These are phyloP conservation scores for Cymbopogon citratus DNA, from an alignment of 176 grass and related monocot genomes.

Conservation along the genomic window DNA sequence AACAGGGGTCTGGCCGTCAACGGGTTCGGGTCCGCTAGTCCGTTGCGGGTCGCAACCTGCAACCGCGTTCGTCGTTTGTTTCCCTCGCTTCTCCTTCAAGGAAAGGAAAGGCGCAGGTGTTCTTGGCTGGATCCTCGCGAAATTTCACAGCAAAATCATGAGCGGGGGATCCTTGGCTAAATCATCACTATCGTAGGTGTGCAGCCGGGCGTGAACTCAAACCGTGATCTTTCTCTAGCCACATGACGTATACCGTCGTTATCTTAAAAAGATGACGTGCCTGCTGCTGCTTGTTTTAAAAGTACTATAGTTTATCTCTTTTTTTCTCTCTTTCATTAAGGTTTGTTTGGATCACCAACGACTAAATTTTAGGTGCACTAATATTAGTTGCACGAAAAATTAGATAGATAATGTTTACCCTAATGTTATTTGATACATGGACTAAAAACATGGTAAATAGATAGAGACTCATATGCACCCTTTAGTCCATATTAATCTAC, in stretches of 20 bases:
- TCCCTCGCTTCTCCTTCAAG: too few species aligned
- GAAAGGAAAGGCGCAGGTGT: too few species aligned
- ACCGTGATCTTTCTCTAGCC: background rate
- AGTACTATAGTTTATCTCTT: background rate
- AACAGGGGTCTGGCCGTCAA: background rate
- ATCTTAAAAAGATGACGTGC: background rate
- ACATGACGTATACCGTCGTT: background rate
- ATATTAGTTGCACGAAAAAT: too few species aligned
- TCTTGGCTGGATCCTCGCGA: background rate
- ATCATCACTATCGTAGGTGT: background rate
- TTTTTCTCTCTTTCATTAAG: background rate
- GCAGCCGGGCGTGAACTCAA: background rate
- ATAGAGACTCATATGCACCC: too few species aligned
- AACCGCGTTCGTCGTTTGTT: background rate
- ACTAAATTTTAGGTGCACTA: too few species aligned
- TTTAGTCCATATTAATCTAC: too few species aligned
- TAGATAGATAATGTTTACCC: too few species aligned
- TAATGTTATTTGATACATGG: too few species aligned
- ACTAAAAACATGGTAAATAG: too few species aligned
- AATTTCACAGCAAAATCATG: background rate
- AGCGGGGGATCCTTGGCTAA: background rate
- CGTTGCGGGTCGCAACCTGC: constrained; percentile 30
- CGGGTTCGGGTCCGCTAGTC: background rate
- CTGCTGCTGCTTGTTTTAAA: background rate
- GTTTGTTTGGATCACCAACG: too few species aligned